phyloP scores from a whole-genome alignment of 176 grass and related monocot genomes.

The Luzula sylvatica region DNA sequence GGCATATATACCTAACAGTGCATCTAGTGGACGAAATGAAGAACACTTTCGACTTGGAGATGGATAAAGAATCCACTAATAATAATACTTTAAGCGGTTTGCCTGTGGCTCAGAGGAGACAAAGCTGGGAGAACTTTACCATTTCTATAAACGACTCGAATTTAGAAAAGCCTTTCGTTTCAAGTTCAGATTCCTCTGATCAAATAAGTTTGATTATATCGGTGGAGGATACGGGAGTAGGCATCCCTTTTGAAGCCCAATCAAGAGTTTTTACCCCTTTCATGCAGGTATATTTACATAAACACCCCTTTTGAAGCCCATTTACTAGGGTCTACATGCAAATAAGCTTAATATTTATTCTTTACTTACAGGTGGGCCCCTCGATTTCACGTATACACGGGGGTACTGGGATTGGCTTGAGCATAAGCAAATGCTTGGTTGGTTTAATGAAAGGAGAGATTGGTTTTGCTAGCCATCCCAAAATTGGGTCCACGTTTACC shows the following conservation, averaged over 20 bases:
- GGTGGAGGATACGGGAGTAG: constrained; percentile 93
- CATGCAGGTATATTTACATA: constrained; percentile 53
- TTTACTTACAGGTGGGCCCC: constrained; percentile 37
- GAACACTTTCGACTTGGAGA: constrained; percentile 42
- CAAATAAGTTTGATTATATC: constrained; percentile 77
- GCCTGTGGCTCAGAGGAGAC: constrained; percentile 39
- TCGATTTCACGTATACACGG: constrained; percentile 94
- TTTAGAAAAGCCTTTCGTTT: constrained; percentile 38
- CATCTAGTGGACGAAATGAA: constrained; percentile 69
- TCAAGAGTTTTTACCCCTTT: constrained; percentile 85
- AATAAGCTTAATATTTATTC: not conserved
- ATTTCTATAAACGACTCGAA: constrained; percentile 37
- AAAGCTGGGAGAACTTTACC: constrained; percentile 62
- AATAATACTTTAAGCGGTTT: constrained; percentile 67
- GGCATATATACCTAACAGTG: constrained; percentile 95
- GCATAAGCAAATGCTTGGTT: constrained; percentile 96
- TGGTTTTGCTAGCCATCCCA: constrained; percentile 52
- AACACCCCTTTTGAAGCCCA: not conserved
- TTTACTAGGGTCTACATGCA: not conserved
- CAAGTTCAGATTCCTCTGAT: constrained; percentile 35
- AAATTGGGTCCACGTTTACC: constrained; percentile 88
- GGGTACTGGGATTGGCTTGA: constrained; percentile 90
- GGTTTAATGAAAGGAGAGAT: constrained; percentile 98
- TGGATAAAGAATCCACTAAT: constrained; percentile 22
- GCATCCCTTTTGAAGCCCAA: constrained; percentile 81